Base-by-base conservation (phyloP, 2,329 filamentous ascomycete species). In the Triangularia verruculosa region DNA sequence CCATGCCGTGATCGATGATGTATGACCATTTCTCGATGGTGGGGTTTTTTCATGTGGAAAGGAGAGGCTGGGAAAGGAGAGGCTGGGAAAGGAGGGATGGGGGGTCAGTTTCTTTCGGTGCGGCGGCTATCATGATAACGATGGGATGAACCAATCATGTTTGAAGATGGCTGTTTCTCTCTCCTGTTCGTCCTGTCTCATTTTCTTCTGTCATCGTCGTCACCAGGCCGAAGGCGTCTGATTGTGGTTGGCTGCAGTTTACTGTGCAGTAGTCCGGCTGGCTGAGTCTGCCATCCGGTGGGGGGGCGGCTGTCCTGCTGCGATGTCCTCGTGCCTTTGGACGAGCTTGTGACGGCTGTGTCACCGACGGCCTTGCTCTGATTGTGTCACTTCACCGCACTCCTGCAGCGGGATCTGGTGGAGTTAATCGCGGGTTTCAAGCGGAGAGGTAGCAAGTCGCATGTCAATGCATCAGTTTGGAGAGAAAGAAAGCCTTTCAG, bases 271-370 rank as follows among this genome's bases (percentile, higher is more conserved):
- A 47, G 39, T 20, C 39, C 15, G 34, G 34, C 34, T 43, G 34
- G 34, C 22, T 54, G 51, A 47, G 57, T 60, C 52, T 52, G 32
- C 54, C 62, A 24, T 59, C 13, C n/a, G 43, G 55, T 24, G 54
- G 28, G 17, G 22, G 13, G 34, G n/a, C n/a, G n/a, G 54, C 54
- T 20, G 43, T 43, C 59, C 62, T 59, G 56, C 55, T 64, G 60
- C 59, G 60, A 54, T 60, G 52, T 30, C 63, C 63, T 54, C 57
- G 57, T 62, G 60, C 24, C 47, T 32, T 57, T 58, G 62, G 57
- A 57, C 3, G 20, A 12, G 57, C 43, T 28, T 61, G 63, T 61
- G 61, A 61, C 58, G 32, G 22, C 9, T 58, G 57, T 60, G 51
- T 13, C 51, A 52, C 17, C 25, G 51, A 24, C 51, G 51, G 51